Base-by-base conservation (phyloP, 768 basidiomycete species). In the Neoboletus magnificus region DNA sequence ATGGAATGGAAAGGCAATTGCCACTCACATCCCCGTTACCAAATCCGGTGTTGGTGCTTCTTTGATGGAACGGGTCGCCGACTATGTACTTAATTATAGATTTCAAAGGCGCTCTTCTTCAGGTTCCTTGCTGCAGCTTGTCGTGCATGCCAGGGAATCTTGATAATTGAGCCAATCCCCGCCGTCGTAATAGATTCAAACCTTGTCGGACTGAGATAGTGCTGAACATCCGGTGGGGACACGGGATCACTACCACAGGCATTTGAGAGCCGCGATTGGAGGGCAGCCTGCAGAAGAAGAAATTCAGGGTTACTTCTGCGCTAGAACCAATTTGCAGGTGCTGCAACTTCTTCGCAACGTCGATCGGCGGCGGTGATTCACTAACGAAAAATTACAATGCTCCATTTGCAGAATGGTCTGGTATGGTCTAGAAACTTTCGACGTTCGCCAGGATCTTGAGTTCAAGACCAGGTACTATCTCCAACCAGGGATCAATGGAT, bases 31-130 rank as follows among this genome's bases (percentile, higher is more conserved):
- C 35, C 36, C 8, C 23, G 30, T 44, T 57, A 29, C 58, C 46
- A 60, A 50, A 58, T 53, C 39, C 32, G 51, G 52, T 25, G 29
- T 23, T 9, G 9, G 7, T 2, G 57, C 62, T 62, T 64, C 61
- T 32, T 54, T 63, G 30, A 23, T 62, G 55, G 22, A 18, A 50
- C 32, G 15, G n/a, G 48, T 23, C 29, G 37, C 32, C 29, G 39
- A 36, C 41, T 16, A 33, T 33, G 32, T 33, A 10, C 20, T 32
- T 32, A 15, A 13, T 46, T 32, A 32, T 29, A 32, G 30, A 15
- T 32, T 40, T 42, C 47, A 40, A 22, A 30, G 27, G 23, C n/a
- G n/a, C 40, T 39, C 32, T 32, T 25, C 40, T 42, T 44, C 33
- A 20, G 27, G 32, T 39, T 61, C 33, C 33, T 27, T 41, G 32